These are phyloP conservation scores for Heliamphora pulchella DNA, from an alignment of 179 eudicot species.

Conservation along the genomic window DNA sequence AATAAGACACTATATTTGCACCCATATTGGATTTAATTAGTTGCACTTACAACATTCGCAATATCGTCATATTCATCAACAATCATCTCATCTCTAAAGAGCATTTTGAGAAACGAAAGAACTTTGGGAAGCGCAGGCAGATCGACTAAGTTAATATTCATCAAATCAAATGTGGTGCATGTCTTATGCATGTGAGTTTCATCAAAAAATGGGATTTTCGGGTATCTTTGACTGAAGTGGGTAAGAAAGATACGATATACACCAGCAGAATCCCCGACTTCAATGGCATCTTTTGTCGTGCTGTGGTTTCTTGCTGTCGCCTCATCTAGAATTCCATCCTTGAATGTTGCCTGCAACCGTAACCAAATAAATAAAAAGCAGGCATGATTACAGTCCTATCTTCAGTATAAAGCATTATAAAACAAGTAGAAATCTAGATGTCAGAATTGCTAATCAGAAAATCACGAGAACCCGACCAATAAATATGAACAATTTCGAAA, in stretches of 20 bases:
- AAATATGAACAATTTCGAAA: background rate
- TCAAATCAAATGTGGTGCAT: conserved; percentile 82
- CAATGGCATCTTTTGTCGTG: conserved; percentile 84
- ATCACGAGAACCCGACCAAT: background rate
- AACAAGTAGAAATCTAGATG: background rate
- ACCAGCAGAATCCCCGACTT: conserved; percentile 67
- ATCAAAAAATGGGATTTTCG: conserved; percentile 82
- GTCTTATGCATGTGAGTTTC: conserved; percentile 72
- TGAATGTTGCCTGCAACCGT: conserved; percentile 79
- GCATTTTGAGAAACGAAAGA: conserved; percentile 66
- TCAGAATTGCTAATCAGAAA: background rate
- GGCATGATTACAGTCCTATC: background rate
- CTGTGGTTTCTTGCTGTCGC: conserved; percentile 88
- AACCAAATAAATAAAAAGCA: background rate
- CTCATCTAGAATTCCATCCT: conserved; percentile 70
- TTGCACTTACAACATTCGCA: conserved; percentile 18
- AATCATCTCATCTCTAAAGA: conserved; percentile 57
- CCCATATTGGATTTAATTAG: background rate
- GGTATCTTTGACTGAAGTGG: conserved; percentile 96
- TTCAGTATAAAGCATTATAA: background rate
- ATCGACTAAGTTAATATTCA: conserved; percentile 88
- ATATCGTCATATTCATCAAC: conserved; percentile 45
- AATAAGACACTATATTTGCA: background rate
- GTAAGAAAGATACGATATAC: conserved; percentile 81
- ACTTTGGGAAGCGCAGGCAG: conserved; percentile 64